Percentiles rank a stretch among this genome's conserved stretches.
phyloP scores from a whole-genome alignment of 2,329 filamentous ascomycete genomes.

The Sclerotinia spermophila region DNA sequence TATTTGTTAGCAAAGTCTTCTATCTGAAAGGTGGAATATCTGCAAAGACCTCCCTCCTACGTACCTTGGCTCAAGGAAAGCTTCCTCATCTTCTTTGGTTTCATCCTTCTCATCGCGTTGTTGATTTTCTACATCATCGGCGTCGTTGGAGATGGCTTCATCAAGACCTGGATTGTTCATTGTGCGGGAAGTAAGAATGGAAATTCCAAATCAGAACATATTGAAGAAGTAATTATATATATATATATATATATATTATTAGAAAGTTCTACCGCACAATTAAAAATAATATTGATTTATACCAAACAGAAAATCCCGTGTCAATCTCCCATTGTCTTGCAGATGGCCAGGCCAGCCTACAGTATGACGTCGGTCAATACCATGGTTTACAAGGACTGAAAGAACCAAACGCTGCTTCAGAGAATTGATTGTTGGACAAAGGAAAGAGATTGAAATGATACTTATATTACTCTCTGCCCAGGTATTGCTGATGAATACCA shows the following conservation, averaged over 20 bases:
- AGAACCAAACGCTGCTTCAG: neutral
- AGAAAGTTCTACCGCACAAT: neutral
- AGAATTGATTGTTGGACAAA: neutral
- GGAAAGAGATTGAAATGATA: neutral
- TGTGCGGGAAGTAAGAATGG: slow-evolving; percentile 6
- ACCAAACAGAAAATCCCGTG: neutral
- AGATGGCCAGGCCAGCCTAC: neutral
- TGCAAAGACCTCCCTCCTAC: neutral
- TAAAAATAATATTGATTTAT: neutral
- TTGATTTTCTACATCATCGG: slow-evolving; percentile 32
- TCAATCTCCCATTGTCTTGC: neutral
- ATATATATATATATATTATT: neutral
- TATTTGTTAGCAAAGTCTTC: neutral
- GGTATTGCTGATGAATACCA: no score
- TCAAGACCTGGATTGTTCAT: slow-evolving; percentile 37
- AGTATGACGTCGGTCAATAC: neutral
- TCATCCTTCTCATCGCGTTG: slow-evolving; percentile 27
- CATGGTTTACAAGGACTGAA: neutral
- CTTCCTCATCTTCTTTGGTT: slow-evolving; percentile 31
- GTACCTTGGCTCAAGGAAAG: slow-evolving; percentile 32
- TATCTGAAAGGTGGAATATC: neutral
- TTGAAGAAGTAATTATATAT: neutral
- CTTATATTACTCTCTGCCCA: no score
- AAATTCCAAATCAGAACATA: neutral
- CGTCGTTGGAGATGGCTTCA: slow-evolving; percentile 31